Evolutionary conservation across 352 stramenopile species (phyloP), one percentile per base, ranked within the genome.

Genomic region (Globisporangium rhizosaccharum): DNA sequence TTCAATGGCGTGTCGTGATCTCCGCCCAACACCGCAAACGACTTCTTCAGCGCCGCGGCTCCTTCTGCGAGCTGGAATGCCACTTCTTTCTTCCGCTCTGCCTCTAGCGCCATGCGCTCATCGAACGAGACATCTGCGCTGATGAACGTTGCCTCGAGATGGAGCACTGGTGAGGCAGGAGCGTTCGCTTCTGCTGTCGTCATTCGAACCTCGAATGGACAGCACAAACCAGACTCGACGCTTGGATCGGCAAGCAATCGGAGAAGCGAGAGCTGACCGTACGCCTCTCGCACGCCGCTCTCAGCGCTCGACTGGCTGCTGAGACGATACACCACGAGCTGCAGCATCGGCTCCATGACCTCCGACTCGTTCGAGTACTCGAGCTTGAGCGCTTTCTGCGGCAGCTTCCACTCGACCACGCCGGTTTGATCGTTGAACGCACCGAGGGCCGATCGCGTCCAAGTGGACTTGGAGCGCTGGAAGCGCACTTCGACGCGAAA

Each of bases 1-100:
- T 61, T 45, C 11, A 85, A 53, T 0, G 70, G 59, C 0, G 51
- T 72, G 12, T 57, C 48, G 45, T 73, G 62, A 45, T 75, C 62
- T 5, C 75, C 75, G 26, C 75, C 75, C 47, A 85, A 62, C 5
- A 57, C 47, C 0, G 60, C 56, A 49, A 85, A 85, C 11, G 63
- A 59, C 20, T 72, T 76, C 45, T 85, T 85, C 26, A 85, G 58
- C 17, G 42, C 58, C 2, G 68, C 71, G 14, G 72, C 70, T 11
- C 75, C 75, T 59, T 79, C 70, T 1, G 70, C 75, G 3, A 85
- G 53, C 5, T 63, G 15, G 3, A 85, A 52, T 2, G 67, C 54
- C 37, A 58, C 61, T 23, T 56, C 55, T n/a, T 64, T 20, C 25
- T 65, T 57, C 4, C 53, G 47, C 44, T 72, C 53, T 12, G 51